phyloP scores from a whole-genome alignment of 768 basidiomycete species.

The Lentinula guzmanii region DNA sequence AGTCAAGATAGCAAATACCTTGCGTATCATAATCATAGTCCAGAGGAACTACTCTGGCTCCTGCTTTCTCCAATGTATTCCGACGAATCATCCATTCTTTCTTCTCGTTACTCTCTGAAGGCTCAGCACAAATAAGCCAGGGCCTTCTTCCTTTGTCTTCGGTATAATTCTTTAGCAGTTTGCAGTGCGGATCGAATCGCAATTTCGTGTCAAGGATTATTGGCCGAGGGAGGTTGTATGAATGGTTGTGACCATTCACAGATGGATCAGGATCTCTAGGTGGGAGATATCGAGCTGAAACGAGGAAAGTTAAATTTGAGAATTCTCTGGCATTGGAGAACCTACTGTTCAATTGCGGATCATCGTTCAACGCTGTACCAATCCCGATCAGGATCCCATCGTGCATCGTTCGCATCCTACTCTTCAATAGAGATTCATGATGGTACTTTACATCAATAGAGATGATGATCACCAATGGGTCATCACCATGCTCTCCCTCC shows the following conservation, averaged over 20 bases:
- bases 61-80: constrained; percentile 49
- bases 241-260: constrained; percentile 19
- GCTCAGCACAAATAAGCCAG: constrained; percentile 57
- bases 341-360: constrained; percentile 90
- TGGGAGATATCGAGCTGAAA: constrained; percentile 53
- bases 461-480: constrained; percentile 75
- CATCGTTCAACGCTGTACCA: constrained; percentile 84
- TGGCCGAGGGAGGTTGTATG: constrained; percentile 63
- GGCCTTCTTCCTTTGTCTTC: constrained; percentile 58
- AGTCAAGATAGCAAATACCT: background rate
- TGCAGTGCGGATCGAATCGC: constrained; percentile 60
- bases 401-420: constrained; percentile 87
- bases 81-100: constrained; percentile 26
- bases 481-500: constrained; percentile 84
- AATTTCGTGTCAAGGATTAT: constrained; percentile 77
- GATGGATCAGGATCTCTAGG: constrained; percentile 19
- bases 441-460: background rate
- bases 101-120: constrained; percentile 10
- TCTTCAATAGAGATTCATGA: constrained; percentile 2
- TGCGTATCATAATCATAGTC: constrained; percentile 23
- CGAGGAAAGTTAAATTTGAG: background rate
- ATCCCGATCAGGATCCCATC: constrained; percentile 90
- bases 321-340: background rate
- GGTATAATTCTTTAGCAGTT: constrained; percentile 61
- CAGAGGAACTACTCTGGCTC: constrained; percentile 54